Evolutionary conservation across 225 moss, liverwort and hornwort genomes (phyloP).

Genomic region (Pseudoscleropodium purum): DNA sequence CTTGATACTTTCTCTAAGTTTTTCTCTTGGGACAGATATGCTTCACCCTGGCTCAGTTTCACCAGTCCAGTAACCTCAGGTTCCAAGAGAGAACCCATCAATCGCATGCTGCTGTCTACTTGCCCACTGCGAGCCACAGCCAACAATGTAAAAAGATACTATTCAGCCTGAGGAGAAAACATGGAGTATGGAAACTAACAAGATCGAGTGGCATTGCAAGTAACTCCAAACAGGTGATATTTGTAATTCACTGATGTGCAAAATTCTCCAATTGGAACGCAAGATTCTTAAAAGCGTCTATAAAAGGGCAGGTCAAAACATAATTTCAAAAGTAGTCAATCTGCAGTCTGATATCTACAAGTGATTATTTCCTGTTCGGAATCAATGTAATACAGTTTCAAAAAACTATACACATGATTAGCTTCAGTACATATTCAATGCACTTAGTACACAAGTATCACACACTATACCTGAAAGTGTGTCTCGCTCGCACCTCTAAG

Average conservation of each 20-base stretch:
- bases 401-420: neutral
- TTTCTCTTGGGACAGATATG: slow-evolving; percentile 95
- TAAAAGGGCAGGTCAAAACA: neutral
- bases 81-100: slow-evolving; percentile 88
- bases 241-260: neutral
- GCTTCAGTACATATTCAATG: neutral
- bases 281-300: neutral
- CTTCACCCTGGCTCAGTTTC: slow-evolving; percentile 92
- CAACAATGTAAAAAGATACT: neutral
- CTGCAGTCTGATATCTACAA: neutral
- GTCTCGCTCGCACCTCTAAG: slow-evolving; percentile 92
- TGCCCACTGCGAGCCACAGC: slow-evolving; percentile 63
- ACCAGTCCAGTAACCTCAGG: slow-evolving; percentile 91
- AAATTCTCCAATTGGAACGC: neutral
- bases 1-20: slow-evolving; percentile 45
- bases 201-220: neutral
- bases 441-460: neutral
- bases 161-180: neutral
- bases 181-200: neutral
- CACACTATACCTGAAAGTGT: slow-evolving; percentile 69
- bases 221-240: neutral
- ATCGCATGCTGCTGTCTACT: slow-evolving; percentile 81
- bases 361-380: neutral
- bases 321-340: neutral
- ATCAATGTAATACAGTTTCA: neutral